phyloP scores from a whole-genome alignment of 2,329 filamentous ascomycete species.

The Neopestalotiopsis sp. region DNA sequence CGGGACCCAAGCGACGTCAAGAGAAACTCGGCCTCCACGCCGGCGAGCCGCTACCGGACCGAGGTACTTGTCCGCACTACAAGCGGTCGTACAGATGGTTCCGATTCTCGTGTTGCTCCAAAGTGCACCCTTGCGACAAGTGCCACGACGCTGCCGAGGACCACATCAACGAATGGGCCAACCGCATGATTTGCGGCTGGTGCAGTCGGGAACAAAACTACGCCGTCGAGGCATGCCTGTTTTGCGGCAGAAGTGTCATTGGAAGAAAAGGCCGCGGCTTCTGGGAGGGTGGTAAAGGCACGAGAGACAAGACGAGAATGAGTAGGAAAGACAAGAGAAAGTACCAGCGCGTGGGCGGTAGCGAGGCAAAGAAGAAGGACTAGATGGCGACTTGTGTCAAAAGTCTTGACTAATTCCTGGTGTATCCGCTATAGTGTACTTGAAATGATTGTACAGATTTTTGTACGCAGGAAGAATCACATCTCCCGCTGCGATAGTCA shows the following conservation, averaged over 20 bases:
- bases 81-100: constrained; percentile 67
- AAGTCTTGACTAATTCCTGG: not conserved
- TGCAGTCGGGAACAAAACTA: constrained; percentile 84
- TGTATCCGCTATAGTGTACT: no score
- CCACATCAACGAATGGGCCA: constrained; percentile 81
- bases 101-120: constrained; percentile 65
- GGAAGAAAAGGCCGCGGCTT: constrained; percentile 72
- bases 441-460: not conserved
- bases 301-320: constrained; percentile 74
- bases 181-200: constrained; percentile 81
- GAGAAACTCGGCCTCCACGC: constrained; percentile 62
- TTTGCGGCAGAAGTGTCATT: constrained; percentile 74
- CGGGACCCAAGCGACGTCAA: constrained; percentile 49
- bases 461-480: not conserved
- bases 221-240: constrained; percentile 73
- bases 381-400: constrained; percentile 8
- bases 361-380: constrained; percentile 41
- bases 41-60: constrained; percentile 58
- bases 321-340: constrained; percentile 78
- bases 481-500: not conserved
- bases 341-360: constrained; percentile 64
- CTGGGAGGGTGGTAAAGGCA: constrained; percentile 87
- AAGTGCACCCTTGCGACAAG: constrained; percentile 67
- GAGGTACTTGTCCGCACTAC: constrained; percentile 64
- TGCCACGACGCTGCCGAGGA: constrained; percentile 77